Conservation (phyloP, 2,329 filamentous ascomycete genomes). For the Rhynchosporium agropyri region DNA sequence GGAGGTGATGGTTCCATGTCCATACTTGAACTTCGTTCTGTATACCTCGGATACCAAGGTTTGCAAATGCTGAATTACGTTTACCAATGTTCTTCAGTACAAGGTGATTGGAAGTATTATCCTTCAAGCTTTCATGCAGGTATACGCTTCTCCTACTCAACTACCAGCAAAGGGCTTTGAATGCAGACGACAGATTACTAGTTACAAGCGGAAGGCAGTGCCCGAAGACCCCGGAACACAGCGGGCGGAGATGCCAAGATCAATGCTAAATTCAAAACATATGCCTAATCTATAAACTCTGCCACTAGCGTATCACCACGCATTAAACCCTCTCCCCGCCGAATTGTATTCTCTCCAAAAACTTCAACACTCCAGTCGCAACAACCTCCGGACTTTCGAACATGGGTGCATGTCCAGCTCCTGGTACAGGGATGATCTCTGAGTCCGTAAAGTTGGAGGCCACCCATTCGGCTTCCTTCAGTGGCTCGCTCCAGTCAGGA, state of each 20-base stretch:
- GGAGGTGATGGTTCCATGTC: constrained; percentile 24
- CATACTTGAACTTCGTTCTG: constrained; percentile 22
- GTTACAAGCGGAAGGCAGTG: too few relatives aligned
- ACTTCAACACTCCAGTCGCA: constrained; percentile 7
- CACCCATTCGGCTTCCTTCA: constrained; percentile 20
- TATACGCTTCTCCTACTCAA: too few relatives aligned
- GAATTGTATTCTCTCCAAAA: constrained; percentile 17
- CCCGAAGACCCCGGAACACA: too few relatives aligned
- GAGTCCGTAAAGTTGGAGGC: constrained; percentile 20
- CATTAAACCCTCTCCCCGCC: constrained; percentile 22
- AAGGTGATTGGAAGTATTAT: too few relatives aligned
- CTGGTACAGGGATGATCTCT: constrained; percentile 14
- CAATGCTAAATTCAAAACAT: too few relatives aligned
- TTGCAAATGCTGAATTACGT: constrained; percentile 23
- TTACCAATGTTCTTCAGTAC: neutral
- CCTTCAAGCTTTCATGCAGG: too few relatives aligned
- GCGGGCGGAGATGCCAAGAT: too few relatives aligned
- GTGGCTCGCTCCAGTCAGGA: constrained; percentile 18
- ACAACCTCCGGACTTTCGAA: constrained; percentile 20
- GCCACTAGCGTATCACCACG: neutral
- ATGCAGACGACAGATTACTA: too few relatives aligned
- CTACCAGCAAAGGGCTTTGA: too few relatives aligned
- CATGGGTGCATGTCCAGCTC: constrained; percentile 20
- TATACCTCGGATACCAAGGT: constrained; percentile 29
- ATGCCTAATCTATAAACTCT: too few relatives aligned